Conservation (phyloP, 176 grass and related monocot species). For the Ampelocalamus luodianensis region DNA sequence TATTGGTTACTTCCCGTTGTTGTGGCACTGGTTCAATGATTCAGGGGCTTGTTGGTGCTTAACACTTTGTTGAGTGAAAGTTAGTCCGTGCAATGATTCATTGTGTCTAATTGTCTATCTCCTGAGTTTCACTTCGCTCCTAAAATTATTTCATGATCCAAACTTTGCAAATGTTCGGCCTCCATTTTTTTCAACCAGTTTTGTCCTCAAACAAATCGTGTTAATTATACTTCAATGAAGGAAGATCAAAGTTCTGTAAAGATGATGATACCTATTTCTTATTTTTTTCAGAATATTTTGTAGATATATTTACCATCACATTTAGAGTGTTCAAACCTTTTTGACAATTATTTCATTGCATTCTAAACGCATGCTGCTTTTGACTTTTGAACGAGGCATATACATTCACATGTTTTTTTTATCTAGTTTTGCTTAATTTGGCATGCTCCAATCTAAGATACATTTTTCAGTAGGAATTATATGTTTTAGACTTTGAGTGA, state of each 20-base stretch:
- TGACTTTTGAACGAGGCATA: constrained; percentile 5
- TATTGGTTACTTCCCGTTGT: not conserved
- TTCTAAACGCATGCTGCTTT: constrained; percentile 3
- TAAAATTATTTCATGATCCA: not conserved
- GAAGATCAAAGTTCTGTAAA: constrained; percentile 30
- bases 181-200: not conserved
- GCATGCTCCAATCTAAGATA: constrained; percentile 7
- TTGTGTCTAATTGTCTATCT: not conserved
- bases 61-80: not conserved
- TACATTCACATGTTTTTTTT: constrained; percentile 4
- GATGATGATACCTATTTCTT: constrained; percentile 2
- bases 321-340: constrained; percentile 9
- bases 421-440: not conserved
- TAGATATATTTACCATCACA: constrained; percentile 16
- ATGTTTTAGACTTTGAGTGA: constrained; percentile 10
- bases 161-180: not conserved
- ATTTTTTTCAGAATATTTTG: not conserved
- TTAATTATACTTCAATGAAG: constrained; percentile 18
- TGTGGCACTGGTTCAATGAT: constrained; percentile 17
- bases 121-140: constrained; percentile 13
- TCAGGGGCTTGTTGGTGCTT: not conserved
- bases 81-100: constrained; percentile 14
- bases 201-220: constrained; percentile 1
- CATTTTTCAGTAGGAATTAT: constrained; percentile 23
- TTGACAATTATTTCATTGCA: not conserved